phyloP scores from a whole-genome alignment of 192 early-diverging fungal genomes.

The Coemansia sp. region DNA sequence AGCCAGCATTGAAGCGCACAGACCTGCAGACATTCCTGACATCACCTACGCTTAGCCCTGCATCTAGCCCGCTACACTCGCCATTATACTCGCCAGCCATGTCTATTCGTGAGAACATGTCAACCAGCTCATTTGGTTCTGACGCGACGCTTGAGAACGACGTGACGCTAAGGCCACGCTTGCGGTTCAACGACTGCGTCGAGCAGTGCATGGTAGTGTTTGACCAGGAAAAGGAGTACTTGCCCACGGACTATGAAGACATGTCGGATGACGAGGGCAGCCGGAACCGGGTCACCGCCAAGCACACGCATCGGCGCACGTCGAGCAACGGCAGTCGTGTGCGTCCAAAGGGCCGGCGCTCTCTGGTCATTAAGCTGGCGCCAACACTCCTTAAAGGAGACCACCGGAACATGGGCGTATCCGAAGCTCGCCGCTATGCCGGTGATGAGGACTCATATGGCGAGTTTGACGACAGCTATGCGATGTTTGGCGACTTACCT shows the following conservation, averaged over 20 bases:
- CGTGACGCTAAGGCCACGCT: slow-evolving; percentile 27
- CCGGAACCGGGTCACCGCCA: not conserved
- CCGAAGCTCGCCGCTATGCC: slow-evolving; percentile 12
- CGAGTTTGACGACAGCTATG: slow-evolving; percentile 20
- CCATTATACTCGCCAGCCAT: slow-evolving; percentile 40
- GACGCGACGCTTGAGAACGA: slow-evolving; percentile 43
- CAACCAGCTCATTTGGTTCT: slow-evolving; percentile 46
- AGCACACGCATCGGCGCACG: slow-evolving; percentile 8
- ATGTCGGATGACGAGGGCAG: slow-evolving; percentile 12
- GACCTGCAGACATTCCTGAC: slow-evolving; percentile 53
- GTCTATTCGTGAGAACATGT: slow-evolving; percentile 52
- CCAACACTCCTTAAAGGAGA: slow-evolving; percentile 52
- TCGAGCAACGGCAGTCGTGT: slow-evolving; percentile 12
- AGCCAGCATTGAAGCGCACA: slow-evolving; percentile 46
- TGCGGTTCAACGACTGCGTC: slow-evolving; percentile 56
- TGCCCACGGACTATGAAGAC: slow-evolving; percentile 49
- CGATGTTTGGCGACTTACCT: slow-evolving; percentile 11
- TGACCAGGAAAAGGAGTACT: slow-evolving; percentile 52
- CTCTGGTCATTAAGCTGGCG: slow-evolving; percentile 51
- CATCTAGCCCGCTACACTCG: slow-evolving; percentile 36
- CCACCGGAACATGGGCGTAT: slow-evolving; percentile 35
- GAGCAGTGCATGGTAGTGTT: slow-evolving; percentile 59
- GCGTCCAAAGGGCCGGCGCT: slow-evolving; percentile 25
- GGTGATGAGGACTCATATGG: slow-evolving; percentile 37
- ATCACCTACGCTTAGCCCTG: slow-evolving; percentile 47